A percentile compares a stretch with the other conserved stretches of the same genome.
These are phyloP conservation scores for Pseudisothecium myosuroides DNA, from an alignment of 225 moss, liverwort and hornwort genomes.

Conservation along the genomic window DNA sequence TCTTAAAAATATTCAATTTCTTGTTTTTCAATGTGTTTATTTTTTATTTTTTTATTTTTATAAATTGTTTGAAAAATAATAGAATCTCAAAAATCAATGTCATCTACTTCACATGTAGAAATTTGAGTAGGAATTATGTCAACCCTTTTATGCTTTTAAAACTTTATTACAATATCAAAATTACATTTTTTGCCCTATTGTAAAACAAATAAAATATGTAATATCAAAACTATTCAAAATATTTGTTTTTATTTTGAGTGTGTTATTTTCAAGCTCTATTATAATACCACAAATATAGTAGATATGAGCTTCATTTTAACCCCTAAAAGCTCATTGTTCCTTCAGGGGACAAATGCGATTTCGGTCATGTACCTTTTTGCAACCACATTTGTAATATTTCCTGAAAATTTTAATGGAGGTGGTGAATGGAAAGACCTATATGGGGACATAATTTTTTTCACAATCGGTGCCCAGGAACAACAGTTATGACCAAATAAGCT, in stretches of 20 bases:
- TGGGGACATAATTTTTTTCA: no score
- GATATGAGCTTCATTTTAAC: not conserved
- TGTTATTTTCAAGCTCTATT: not conserved
- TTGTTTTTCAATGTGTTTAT: not conserved
- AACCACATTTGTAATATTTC: no score
- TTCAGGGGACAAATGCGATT: no score
- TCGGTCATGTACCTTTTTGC: no score
- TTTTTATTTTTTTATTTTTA: not conserved
- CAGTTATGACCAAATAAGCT: no score
- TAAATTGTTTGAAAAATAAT: not conserved
- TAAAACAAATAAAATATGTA: no score
- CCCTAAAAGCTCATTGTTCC: no score
- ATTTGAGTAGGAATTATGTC: not conserved
- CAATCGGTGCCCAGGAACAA: no score
- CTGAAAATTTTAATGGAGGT: no score
- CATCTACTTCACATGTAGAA: not conserved
- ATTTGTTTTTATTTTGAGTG: not conserved
- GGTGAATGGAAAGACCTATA: no score
- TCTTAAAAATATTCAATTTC: not conserved
- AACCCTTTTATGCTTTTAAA: not conserved
- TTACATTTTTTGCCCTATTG: fast-evolving
- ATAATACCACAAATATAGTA: no score
- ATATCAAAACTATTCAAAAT: not conserved
- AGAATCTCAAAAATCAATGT: not conserved
- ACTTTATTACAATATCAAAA: no score